A percentile compares a stretch with the other conserved stretches of the same genome.
Evolutionary conservation across 108 stramenopile species (phyloP).

Genomic region (Halocafeteria seosinensis): DNA sequence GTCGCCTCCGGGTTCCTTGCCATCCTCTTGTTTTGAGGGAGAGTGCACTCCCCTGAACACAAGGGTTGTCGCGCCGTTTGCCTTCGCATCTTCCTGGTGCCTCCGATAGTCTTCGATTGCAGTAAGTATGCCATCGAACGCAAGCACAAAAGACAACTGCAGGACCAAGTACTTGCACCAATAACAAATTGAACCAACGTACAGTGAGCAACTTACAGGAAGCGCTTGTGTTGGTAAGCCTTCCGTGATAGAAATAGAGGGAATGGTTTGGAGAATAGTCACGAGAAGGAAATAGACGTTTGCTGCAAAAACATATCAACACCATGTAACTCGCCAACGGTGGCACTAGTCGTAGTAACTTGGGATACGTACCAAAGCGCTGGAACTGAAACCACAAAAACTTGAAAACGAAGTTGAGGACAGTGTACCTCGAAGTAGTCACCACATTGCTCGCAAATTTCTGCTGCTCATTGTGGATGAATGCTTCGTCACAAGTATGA

Average conservation of each 20-base stretch:
- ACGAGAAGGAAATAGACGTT: conserved; percentile 15
- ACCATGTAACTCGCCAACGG: background rate
- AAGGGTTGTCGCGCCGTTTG: background rate
- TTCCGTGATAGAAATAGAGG: conserved; percentile 12
- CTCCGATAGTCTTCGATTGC: conserved; percentile 13
- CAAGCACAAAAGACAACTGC: conserved; percentile 10
- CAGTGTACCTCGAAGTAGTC: background rate
- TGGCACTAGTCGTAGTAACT: background rate
- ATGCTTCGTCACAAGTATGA: too few relatives aligned
- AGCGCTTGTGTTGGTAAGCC: conserved; percentile 11
- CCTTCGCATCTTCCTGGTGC: background rate
- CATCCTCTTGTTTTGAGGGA: background rate
- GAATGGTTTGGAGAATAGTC: conserved; percentile 9
- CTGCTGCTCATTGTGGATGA: too few relatives aligned
- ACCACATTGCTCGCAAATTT: background rate
- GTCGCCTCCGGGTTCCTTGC: too few relatives aligned
- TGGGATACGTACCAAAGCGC: background rate
- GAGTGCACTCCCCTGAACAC: background rate
- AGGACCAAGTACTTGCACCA: background rate
- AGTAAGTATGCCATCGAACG: conserved; percentile 11
- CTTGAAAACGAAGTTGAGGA: background rate
- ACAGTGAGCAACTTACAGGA: background rate
- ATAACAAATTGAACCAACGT: background rate
- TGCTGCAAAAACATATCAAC: background rate
- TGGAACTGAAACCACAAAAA: background rate